A percentile compares a stretch with the other conserved stretches of the same genome.
Conservation (phyloP, 768 basidiomycete species). For the Tubosaeta sp. region DNA sequence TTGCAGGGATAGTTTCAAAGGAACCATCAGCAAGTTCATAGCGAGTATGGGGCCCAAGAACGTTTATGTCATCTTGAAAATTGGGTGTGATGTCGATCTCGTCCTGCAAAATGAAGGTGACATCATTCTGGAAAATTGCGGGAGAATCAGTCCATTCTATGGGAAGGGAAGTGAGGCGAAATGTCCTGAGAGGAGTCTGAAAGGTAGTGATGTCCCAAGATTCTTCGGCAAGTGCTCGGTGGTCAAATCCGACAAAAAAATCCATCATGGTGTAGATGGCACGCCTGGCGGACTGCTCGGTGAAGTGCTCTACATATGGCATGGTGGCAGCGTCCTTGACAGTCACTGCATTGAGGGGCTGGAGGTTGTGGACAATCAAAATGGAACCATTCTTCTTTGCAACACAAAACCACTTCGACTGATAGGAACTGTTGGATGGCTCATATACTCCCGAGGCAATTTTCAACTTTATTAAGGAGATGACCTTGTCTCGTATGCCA, state of each 20-base stretch:
- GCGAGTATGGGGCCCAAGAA: slow-evolving; percentile 32
- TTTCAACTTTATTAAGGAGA: slow-evolving; percentile 32
- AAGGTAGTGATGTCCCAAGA: slow-evolving; percentile 41
- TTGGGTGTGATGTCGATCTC: slow-evolving; percentile 35
- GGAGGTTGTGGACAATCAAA: slow-evolving; percentile 20
- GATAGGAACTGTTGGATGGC: slow-evolving; percentile 35
- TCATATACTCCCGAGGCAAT: slow-evolving; percentile 39
- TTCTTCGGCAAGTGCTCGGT: neutral
- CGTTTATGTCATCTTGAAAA: slow-evolving; percentile 40
- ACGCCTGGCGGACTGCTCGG: slow-evolving; percentile 9
- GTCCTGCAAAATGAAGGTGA: slow-evolving; percentile 33
- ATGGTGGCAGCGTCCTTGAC: slow-evolving; percentile 9
- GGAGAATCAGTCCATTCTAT: slow-evolving; percentile 43
- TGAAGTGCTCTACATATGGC: slow-evolving; percentile 11
- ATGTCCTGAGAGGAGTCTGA: slow-evolving; percentile 35
- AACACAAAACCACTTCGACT: slow-evolving; percentile 39
- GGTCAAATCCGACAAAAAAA: slow-evolving; percentile 1
- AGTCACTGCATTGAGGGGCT: slow-evolving; percentile 19
- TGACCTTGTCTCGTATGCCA: slow-evolving; percentile 22
- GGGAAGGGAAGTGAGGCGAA: slow-evolving; percentile 32
- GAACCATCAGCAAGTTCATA: slow-evolving; percentile 24
- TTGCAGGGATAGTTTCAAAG: slow-evolving; percentile 10
- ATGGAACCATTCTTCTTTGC: slow-evolving; percentile 25
- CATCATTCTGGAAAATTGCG: slow-evolving; percentile 37
- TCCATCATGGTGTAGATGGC: slow-evolving; percentile 3